These are phyloP conservation scores for Calonectria montana DNA, from an alignment of 2,329 filamentous ascomycete genomes.

Conservation along the genomic window DNA sequence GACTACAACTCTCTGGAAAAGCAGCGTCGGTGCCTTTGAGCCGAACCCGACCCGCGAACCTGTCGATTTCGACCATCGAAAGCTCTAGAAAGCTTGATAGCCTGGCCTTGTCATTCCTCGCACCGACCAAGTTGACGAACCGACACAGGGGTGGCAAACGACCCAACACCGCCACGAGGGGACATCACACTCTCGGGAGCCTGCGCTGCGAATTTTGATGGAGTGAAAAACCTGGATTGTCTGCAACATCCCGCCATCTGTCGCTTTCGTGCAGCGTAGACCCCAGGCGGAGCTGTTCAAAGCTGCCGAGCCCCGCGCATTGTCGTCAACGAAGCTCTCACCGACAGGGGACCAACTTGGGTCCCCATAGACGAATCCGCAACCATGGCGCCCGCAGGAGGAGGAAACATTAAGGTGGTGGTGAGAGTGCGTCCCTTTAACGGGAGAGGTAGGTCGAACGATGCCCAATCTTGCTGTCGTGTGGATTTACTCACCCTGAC, in stretches of 20 bases:
- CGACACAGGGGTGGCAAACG: slow-evolving; percentile 31
- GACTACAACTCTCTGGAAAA: slow-evolving; percentile 22
- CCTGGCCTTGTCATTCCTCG: slow-evolving; percentile 43
- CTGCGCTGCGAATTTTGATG: slow-evolving; percentile 39
- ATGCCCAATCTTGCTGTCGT: background rate
- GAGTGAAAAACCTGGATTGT: slow-evolving; percentile 31
- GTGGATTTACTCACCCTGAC: slow-evolving; percentile 31
- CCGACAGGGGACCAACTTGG: slow-evolving; percentile 48
- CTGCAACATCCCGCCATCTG: slow-evolving; percentile 26
- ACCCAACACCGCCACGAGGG: slow-evolving; percentile 26
- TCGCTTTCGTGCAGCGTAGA: slow-evolving; percentile 6
- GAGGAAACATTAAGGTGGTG: slow-evolving; percentile 99
- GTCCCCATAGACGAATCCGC: slow-evolving; percentile 48
- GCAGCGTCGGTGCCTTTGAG: slow-evolving; percentile 7
- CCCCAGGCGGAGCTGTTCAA: slow-evolving; percentile 21
- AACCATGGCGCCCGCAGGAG: slow-evolving; percentile 68
- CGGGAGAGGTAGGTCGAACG: slow-evolving; percentile 76
- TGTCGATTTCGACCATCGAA: slow-evolving; percentile 16
- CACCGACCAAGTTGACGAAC: slow-evolving; percentile 26
- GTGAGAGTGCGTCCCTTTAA: slow-evolving; percentile 97
- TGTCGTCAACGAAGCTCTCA: slow-evolving; percentile 35
- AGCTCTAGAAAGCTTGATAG: slow-evolving; percentile 20
- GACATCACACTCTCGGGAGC: slow-evolving; percentile 29
- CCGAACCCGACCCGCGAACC: slow-evolving; percentile 13
- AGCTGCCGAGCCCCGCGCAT: slow-evolving; percentile 41